Evolutionary conservation across 345 rosid species (phyloP), one percentile per base, ranked within the genome.

Genomic region (Mallotus nudiflorus): DNA sequence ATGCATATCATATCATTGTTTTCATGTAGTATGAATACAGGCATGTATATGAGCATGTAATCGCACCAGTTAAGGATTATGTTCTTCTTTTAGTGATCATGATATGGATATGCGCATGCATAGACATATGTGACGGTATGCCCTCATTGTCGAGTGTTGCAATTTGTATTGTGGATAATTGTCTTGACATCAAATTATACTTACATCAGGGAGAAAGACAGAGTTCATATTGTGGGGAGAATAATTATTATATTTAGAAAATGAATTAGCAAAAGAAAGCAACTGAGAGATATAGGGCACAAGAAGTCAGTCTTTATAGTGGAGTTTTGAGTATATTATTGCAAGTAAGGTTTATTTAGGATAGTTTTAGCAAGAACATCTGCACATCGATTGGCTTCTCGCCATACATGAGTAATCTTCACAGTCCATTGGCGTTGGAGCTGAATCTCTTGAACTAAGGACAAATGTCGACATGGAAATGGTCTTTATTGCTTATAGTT

Each of bases 281-380:
- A 25, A 74, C 60, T 33, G 42, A 76, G 71, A 77, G 72, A 79
- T 29, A 74, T 67, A 59, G 72, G 75, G 72, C 45, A 70, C 78
- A 64, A n/a, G n/a, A n/a, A 85, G 89, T 85, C 88, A 77, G 84
- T 81, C 80, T 78, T 65, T 65, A 64, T 75, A n/a, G n/a, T n/a
- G n/a, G n/a, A 78, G 85, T 78, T 77, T 73, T 28, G 75, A 19
- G 20, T 50, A 71, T 65, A 25, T 67, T 40, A 73, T 70, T 69
- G 39, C 66, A 58, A 63, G 51, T 69, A 65, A 59, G 61, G 72
- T 53, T 56, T 59, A 65, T 69, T 65, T 51, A 55, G 29, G 62
- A 25, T 66, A 73, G 29, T 28, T 70, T 46, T 62, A n/a, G n/a
- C n/a, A n/a, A n/a, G n/a, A n/a, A n/a, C n/a, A n/a, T n/a, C n/a